Percentiles rank a stretch among this genome's conserved stretches.
Conservation (phyloP, 2,329 filamentous ascomycete species). For the Lachnellula subtilissima region DNA sequence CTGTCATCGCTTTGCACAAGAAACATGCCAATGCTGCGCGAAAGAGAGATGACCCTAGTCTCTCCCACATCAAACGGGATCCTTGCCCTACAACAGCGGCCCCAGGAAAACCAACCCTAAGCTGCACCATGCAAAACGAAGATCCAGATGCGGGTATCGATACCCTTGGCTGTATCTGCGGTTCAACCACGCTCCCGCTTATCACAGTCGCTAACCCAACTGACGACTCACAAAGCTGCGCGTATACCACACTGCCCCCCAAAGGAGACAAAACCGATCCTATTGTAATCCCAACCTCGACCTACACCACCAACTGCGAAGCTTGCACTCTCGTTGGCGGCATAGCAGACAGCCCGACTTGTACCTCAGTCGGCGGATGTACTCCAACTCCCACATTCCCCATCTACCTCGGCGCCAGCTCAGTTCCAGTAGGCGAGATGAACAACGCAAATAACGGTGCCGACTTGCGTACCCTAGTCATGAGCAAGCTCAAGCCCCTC, state of each 20-base stretch:
- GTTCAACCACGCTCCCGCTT: not conserved
- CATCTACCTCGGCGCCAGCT: no score
- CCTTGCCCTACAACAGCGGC: not conserved
- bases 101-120: not conserved
- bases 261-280: no score
- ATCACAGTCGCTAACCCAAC: no score
- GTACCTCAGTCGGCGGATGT: not conserved
- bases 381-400: not conserved
- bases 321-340: not conserved
- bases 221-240: no score
- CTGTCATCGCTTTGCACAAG: conserved; percentile 2
- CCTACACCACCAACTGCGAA: not conserved
- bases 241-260: no score
- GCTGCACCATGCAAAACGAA: not conserved
- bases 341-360: not conserved
- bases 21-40: conserved; percentile 1
- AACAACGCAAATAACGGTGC: no score
- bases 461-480: no score
- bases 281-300: no score
- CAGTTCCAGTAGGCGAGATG: no score
- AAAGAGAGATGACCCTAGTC: not conserved
- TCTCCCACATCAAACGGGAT: not conserved
- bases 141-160: not conserved
- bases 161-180: not conserved
- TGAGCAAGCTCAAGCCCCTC: no score